Percentiles rank a stretch among this genome's conserved stretches.
Evolutionary conservation across 768 basidiomycete species (phyloP).

Genomic region (Xanthoconium purpureum): DNA sequence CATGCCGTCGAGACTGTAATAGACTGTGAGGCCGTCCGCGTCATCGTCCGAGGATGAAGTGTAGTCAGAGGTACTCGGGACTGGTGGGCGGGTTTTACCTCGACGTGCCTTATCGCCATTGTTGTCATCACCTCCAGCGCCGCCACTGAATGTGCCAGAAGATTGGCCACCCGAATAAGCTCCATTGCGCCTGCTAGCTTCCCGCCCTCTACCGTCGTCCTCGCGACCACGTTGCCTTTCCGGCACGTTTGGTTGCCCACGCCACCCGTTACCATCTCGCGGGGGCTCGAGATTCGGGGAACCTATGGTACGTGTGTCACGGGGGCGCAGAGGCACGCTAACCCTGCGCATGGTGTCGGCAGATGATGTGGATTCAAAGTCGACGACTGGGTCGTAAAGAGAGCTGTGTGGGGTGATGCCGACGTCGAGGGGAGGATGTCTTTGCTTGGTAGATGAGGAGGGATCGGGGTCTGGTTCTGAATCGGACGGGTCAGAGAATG

Average conservation of each 20-base stretch:
- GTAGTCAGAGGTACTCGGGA: conserved; percentile 34
- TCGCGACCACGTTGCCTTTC: conserved; percentile 17
- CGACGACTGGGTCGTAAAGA: conserved; percentile 22
- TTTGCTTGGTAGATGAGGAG: conserved; percentile 1
- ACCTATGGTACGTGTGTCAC: neutral
- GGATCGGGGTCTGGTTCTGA: conserved; percentile 23
- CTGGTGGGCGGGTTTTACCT: conserved; percentile 25
- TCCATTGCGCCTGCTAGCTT: conserved; percentile 10
- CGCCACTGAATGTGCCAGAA: conserved; percentile 25
- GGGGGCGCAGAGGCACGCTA: neutral
- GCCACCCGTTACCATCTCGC: conserved; percentile 20
- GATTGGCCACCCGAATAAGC: conserved; percentile 18
- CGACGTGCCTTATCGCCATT: conserved; percentile 37
- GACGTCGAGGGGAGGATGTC: conserved; percentile 2
- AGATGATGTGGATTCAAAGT: conserved; percentile 45
- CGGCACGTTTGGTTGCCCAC: conserved; percentile 11
- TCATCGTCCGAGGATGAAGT: conserved; percentile 45
- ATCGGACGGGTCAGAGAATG: conserved; percentile 31
- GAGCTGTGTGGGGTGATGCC: conserved; percentile 20
- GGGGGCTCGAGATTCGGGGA: conserved; percentile 9
- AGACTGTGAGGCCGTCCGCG: conserved; percentile 40
- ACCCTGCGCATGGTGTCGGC: conserved; percentile 31
- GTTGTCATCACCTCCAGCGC: conserved; percentile 38
- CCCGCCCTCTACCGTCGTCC: conserved; percentile 8
- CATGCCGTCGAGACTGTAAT: conserved; percentile 42